Conservation (phyloP, 495 filamentous ascomycete genomes). For the Sphaerosporella brunnea region DNA sequence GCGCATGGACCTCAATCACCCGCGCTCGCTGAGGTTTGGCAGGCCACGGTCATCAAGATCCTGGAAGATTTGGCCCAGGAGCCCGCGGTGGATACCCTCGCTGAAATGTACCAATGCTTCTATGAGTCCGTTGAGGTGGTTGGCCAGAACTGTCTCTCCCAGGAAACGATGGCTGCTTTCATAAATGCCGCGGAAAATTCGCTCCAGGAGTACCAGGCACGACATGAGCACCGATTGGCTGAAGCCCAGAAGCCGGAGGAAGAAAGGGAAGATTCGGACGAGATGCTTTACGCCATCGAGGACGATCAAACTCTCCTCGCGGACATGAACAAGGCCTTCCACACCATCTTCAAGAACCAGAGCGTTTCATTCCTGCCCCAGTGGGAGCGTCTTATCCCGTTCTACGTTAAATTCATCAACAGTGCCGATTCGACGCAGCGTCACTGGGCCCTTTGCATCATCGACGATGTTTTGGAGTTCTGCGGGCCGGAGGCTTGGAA, state of each 20-base stretch:
- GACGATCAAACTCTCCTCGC: slow-evolving; percentile 93
- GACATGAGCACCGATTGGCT: slow-evolving; percentile 61
- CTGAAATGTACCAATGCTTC: slow-evolving; percentile 99
- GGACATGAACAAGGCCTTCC: slow-evolving; percentile 99
- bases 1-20: slow-evolving; percentile 59
- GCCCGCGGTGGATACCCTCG: slow-evolving; percentile 86
- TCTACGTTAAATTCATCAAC: slow-evolving; percentile 71
- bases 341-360: slow-evolving; percentile 96
- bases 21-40: slow-evolving; percentile 65
- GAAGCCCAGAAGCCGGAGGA: slow-evolving; percentile 62
- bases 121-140: slow-evolving; percentile 96
- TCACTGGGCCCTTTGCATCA: slow-evolving; percentile 96
- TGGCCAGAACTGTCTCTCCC: slow-evolving; percentile 60
- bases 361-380: slow-evolving; percentile 62
- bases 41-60: slow-evolving; percentile 67
- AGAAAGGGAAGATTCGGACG: slow-evolving; percentile 65
- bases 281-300: slow-evolving; percentile 76
- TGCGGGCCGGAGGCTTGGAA: slow-evolving; percentile 68
- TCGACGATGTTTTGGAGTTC: slow-evolving; percentile 96
- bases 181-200: slow-evolving; percentile 67
- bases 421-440: slow-evolving; percentile 78
- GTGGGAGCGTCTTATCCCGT: slow-evolving; percentile 68
- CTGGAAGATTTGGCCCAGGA: slow-evolving; percentile 80
- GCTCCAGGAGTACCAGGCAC: slow-evolving; percentile 76
- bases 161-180: slow-evolving; percentile 65